Conservation (phyloP, 345 rosid species). For the Euclidium syriacum region DNA sequence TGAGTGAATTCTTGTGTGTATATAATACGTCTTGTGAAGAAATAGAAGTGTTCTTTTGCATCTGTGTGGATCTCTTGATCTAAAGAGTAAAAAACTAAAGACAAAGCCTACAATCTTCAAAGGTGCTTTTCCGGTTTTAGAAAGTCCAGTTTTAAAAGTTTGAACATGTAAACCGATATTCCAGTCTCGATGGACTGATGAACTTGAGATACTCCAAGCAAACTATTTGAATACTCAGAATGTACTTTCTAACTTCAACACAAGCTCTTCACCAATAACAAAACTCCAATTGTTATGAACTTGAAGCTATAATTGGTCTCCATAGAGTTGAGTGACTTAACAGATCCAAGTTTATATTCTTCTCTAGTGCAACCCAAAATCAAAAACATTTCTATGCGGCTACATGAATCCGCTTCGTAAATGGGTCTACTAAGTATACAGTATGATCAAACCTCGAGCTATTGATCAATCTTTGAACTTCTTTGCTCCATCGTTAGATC, state of each 20-base stretch:
- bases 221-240: not conserved
- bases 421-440: not conserved
- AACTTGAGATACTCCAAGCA: not conserved
- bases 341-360: not conserved
- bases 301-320: not conserved
- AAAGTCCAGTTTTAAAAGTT: not conserved
- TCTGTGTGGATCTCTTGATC: not conserved
- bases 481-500: conserved; percentile 1
- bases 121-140: no score
- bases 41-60: no score
- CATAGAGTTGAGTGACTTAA: conserved; percentile 1
- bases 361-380: not conserved
- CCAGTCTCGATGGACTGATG: not conserved
- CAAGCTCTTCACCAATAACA: no score
- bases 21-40: no score
- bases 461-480: not conserved
- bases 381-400: not conserved
- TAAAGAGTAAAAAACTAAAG: not conserved
- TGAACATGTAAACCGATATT: no score
- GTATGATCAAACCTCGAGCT: not conserved
- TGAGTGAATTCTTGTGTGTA: not conserved
- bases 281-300: not conserved
- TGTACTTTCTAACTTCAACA: not conserved
- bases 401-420: not conserved
- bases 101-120: not conserved